These are phyloP conservation scores for Penicillium brevicompactum DNA, from an alignment of 2,329 filamentous ascomycete species.

Conservation along the genomic window DNA sequence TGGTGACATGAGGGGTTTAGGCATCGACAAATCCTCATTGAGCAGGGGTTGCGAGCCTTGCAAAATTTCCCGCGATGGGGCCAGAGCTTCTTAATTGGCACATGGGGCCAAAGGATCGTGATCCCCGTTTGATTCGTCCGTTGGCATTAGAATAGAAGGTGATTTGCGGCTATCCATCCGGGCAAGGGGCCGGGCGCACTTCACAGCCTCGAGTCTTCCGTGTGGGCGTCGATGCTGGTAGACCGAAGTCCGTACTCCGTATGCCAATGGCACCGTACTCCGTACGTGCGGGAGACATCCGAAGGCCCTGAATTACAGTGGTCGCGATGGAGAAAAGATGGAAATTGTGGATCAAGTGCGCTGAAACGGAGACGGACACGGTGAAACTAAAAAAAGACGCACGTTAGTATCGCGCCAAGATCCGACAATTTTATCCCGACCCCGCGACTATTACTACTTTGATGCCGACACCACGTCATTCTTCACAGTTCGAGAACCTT, in stretches of 20 bases:
- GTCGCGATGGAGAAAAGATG: too few relatives aligned
- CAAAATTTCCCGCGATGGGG: neutral
- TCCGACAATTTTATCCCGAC: neutral
- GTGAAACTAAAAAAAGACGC: neutral
- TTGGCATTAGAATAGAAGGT: neutral
- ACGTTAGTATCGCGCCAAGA: neutral
- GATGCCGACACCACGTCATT: neutral
- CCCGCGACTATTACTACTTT: neutral
- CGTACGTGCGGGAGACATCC: too few relatives aligned
- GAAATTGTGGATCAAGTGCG: neutral
- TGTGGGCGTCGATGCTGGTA: too few relatives aligned
- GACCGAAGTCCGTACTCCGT: too few relatives aligned
- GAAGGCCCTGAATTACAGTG: too few relatives aligned
- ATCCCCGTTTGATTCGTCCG: neutral
- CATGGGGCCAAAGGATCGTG: neutral
- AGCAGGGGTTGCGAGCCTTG: conserved; percentile 3
- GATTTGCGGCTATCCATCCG: neutral
- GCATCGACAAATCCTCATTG: neutral
- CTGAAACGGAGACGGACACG: neutral
- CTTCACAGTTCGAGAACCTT: too few relatives aligned
- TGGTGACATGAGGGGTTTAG: neutral
- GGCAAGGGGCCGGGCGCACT: neutral
- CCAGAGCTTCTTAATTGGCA: neutral
- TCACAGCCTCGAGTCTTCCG: too few relatives aligned
- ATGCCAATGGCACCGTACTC: too few relatives aligned